Conservation (phyloP, 768 basidiomycete species). For the Russula griseocarnosa region DNA sequence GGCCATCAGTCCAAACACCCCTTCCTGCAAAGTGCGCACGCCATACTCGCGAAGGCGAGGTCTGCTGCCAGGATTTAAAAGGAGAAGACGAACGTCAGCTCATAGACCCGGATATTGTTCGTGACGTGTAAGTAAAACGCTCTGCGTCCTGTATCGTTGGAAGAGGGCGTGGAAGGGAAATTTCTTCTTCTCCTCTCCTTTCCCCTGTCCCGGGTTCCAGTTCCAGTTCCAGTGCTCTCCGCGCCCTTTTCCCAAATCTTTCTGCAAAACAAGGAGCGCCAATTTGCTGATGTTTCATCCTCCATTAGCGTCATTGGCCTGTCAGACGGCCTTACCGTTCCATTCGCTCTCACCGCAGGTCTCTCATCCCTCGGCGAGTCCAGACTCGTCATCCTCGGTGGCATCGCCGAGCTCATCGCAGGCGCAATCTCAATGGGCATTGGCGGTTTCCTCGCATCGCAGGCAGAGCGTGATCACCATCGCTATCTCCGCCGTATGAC, state of each 20-base stretch:
- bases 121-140: constrained; percentile 64
- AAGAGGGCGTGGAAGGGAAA: not conserved
- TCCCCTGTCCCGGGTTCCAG: not conserved
- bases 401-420: constrained; percentile 92
- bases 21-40: constrained; percentile 56
- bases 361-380: constrained; percentile 86
- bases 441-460: constrained; percentile 94
- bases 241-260: constrained; percentile 12
- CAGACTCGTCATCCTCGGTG: constrained; percentile 88
- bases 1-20: constrained; percentile 41
- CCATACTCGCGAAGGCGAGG: constrained; percentile 44
- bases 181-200: not conserved
- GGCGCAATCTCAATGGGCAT: constrained; percentile 98
- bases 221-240: not conserved
- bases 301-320: constrained; percentile 74
- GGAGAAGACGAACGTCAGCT: constrained; percentile 74
- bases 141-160: not conserved
- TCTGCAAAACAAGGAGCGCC: not conserved
- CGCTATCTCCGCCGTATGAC: constrained; percentile 75
- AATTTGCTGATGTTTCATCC: not conserved
- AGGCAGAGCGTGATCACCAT: constrained; percentile 94
- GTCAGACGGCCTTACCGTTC: constrained; percentile 85
- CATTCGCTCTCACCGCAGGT: constrained; percentile 87
- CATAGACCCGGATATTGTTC: constrained; percentile 80
- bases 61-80: constrained; percentile 89